Conservation (phyloP, 1,139 yeast species). For the Arxiozyma bovina region DNA sequence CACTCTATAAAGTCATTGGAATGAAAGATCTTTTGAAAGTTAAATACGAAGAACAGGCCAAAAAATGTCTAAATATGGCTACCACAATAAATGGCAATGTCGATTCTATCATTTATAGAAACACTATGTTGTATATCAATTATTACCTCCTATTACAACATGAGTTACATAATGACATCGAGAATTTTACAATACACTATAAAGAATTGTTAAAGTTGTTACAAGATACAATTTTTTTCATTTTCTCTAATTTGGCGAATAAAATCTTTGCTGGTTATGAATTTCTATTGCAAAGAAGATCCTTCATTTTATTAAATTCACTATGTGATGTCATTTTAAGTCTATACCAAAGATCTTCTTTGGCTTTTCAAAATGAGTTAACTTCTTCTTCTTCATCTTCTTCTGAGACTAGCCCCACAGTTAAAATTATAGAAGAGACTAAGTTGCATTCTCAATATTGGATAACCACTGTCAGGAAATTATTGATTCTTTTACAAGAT, state of each 20-base stretch:
- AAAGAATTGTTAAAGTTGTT: constrained; percentile 20
- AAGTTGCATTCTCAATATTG: constrained; percentile 14
- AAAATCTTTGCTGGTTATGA: constrained; percentile 28
- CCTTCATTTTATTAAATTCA: constrained; percentile 18
- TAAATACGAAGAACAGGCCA: constrained; percentile 17
- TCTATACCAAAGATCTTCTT: constrained; percentile 17
- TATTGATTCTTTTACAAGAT: constrained; percentile 25
- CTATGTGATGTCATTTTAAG: constrained; percentile 22
- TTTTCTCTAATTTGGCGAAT: constrained; percentile 28
- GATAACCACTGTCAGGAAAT: constrained; percentile 18
- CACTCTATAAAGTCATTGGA: constrained; percentile 17
- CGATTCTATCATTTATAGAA: constrained; percentile 25
- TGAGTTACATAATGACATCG: constrained; percentile 16
- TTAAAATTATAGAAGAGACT: constrained; percentile 6
- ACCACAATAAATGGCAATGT: constrained; percentile 20
- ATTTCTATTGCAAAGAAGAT: constrained; percentile 21
- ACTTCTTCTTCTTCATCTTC: background rate
- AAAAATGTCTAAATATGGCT: constrained; percentile 20
- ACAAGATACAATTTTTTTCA: constrained; percentile 25
- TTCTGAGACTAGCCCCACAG: background rate
- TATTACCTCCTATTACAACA: constrained; percentile 22
- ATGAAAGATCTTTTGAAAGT: constrained; percentile 16
- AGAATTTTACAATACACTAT: constrained; percentile 15
- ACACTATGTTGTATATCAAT: constrained; percentile 17
- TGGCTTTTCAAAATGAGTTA: constrained; percentile 6